These are phyloP conservation scores for Carex littledalei DNA, from an alignment of 176 grass and related monocot genomes.

Conservation along the genomic window DNA sequence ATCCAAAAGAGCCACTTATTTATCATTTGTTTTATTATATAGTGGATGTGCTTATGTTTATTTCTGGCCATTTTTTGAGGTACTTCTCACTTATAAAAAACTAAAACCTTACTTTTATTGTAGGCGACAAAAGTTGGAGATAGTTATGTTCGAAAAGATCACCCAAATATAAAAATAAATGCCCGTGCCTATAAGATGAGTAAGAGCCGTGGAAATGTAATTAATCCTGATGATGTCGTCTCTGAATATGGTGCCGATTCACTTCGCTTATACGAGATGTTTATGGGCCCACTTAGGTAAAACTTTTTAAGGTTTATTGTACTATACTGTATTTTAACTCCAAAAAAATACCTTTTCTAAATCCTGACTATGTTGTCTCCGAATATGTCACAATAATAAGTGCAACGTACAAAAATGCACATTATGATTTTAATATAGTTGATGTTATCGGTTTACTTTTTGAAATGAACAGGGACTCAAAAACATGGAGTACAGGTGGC, in stretches of 20 bases:
- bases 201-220: slow-evolving; percentile 97
- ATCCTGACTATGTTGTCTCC: neutral
- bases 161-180: slow-evolving; percentile 56
- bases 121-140: slow-evolving; percentile 88
- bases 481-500: slow-evolving; percentile 92
- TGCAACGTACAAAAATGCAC: neutral
- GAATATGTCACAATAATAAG: neutral
- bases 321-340: neutral
- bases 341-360: neutral
- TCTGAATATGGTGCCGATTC: slow-evolving; percentile 95
- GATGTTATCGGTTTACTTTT: neutral
- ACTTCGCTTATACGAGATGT: slow-evolving; percentile 98
- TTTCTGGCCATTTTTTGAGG: neutral
- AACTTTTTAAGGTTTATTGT: neutral
- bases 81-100: neutral
- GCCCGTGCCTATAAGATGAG: slow-evolving; percentile 94
- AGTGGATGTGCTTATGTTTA: neutral
- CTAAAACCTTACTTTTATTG: slow-evolving; percentile 4
- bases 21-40: neutral
- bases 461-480: slow-evolving; percentile 58
- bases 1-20: neutral
- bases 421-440: neutral
- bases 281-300: slow-evolving; percentile 98
- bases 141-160: slow-evolving; percentile 81
- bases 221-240: slow-evolving; percentile 98